A percentile compares a stretch with the other conserved stretches of the same genome.
Evolutionary conservation across 257 asterid genomes (phyloP).

Genomic region (Solanum tarapatanum): DNA sequence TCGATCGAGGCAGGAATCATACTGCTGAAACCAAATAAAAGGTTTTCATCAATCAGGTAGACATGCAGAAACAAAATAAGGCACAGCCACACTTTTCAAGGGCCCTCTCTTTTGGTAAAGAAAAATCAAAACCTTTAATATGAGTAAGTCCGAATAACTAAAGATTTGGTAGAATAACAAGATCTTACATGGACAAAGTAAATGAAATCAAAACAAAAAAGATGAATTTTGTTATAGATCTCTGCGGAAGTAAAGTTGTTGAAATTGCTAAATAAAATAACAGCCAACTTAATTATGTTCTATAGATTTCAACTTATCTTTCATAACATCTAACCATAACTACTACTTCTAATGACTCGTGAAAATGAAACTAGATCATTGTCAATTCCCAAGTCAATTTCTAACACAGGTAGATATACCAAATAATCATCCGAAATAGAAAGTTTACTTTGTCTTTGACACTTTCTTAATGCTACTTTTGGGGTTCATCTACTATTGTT

Average conservation of each 20-base stretch:
- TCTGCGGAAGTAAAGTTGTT: background rate
- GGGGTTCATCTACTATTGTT: background rate
- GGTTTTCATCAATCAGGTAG: background rate
- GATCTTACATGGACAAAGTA: background rate
- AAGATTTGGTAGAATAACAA: background rate
- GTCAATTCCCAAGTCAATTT: background rate
- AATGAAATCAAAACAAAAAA: background rate
- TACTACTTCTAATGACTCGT: background rate
- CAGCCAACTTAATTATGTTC: background rate
- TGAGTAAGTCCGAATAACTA: background rate
- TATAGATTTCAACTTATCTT: background rate
- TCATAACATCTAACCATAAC: background rate
- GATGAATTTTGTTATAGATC: background rate
- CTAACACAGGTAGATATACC: background rate
- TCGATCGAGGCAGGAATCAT: background rate
- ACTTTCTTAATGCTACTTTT: background rate
- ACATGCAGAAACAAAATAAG: background rate
- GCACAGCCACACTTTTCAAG: background rate
- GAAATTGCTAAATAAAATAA: background rate
- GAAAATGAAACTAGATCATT: background rate
- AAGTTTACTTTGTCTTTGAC: background rate
- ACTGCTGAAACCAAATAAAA: background rate
- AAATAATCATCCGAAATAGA: background rate
- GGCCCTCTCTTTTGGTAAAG: background rate
- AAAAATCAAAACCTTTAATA: background rate